phyloP scores from a whole-genome alignment of 768 basidiomycete genomes.

The Macrolepiota albuminosa region DNA sequence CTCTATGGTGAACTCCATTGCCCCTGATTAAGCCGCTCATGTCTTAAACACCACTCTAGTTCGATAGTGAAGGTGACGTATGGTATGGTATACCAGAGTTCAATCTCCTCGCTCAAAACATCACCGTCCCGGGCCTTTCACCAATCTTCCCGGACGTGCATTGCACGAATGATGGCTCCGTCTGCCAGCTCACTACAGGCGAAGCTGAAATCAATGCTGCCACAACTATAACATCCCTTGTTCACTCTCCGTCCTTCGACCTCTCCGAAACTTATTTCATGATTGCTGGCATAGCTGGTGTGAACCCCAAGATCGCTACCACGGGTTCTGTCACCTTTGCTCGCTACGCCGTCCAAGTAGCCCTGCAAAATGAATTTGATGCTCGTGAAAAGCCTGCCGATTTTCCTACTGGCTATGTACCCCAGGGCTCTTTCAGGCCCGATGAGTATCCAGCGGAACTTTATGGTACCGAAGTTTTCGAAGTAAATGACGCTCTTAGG shows the following conservation, averaged over 20 bases:
- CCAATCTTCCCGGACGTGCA: conserved; percentile 7
- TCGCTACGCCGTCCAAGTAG: conserved; percentile 11
- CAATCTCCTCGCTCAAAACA: conserved; percentile 7
- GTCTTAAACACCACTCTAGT: background rate
- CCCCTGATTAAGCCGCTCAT: background rate
- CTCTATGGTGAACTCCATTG: conserved; percentile 7
- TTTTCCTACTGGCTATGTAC: conserved; percentile 10
- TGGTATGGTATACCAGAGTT: conserved; percentile 10
- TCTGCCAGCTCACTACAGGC: conserved; percentile 9
- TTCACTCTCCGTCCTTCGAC: conserved; percentile 7
- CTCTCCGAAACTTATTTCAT: conserved; percentile 10
- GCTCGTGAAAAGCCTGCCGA: conserved; percentile 10
- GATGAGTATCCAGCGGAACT: conserved; percentile 5
- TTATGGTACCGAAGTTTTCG: conserved; percentile 11
- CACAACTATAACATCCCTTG: conserved; percentile 6
- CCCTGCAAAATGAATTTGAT: conserved; percentile 12
- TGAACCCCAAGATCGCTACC: conserved; percentile 9
- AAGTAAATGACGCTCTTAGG: conserved; percentile 9
- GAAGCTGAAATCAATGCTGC: conserved; percentile 14
- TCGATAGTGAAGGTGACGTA: conserved; percentile 9
- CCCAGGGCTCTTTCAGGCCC: conserved; percentile 8
- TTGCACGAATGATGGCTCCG: conserved; percentile 3
- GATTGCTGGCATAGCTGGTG: conserved; percentile 12
- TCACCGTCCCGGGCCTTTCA: conserved; percentile 8
- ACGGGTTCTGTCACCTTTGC: conserved; percentile 12